These are phyloP conservation scores for Pseudogymnoascus sp. DNA, from an alignment of 2,329 filamentous ascomycete species.

Conservation along the genomic window DNA sequence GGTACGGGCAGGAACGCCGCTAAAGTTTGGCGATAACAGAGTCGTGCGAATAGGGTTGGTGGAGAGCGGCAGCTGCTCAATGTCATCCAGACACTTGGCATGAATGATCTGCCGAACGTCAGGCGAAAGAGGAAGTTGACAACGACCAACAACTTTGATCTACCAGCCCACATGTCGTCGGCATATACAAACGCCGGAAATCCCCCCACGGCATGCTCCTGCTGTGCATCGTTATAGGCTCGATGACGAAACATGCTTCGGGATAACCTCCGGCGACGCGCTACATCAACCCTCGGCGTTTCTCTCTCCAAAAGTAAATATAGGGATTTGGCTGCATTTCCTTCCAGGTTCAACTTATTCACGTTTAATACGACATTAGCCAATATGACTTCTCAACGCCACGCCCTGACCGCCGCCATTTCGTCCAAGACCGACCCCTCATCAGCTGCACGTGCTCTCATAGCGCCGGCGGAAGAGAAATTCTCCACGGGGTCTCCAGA, in stretches of 20 bases:
- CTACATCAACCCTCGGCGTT: background rate
- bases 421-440: background rate
- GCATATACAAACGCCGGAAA: background rate
- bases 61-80: slow-evolving; percentile 1
- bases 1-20: background rate
- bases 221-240: background rate
- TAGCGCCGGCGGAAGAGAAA: background rate
- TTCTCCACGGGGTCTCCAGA: slow-evolving; percentile 42
- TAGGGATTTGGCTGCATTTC: slow-evolving; percentile 1
- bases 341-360: background rate
- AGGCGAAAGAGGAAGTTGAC: slow-evolving; percentile 3
- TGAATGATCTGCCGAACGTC: background rate
- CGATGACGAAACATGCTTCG: background rate
- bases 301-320: slow-evolving; percentile 1
- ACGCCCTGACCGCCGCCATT: background rate
- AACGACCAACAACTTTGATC: slow-evolving; percentile 1
- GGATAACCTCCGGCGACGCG: background rate
- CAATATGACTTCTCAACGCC: slow-evolving; percentile 1
- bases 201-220: background rate
- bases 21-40: slow-evolving; percentile 1
- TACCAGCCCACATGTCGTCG: background rate
- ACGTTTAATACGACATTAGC: background rate
- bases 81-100: background rate
- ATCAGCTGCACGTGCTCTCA: background rate
- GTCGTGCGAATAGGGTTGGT: slow-evolving; percentile 7